Evolutionary conservation across 495 filamentous ascomycete genomes (phyloP).

Genomic region (Daldinia grandis): DNA sequence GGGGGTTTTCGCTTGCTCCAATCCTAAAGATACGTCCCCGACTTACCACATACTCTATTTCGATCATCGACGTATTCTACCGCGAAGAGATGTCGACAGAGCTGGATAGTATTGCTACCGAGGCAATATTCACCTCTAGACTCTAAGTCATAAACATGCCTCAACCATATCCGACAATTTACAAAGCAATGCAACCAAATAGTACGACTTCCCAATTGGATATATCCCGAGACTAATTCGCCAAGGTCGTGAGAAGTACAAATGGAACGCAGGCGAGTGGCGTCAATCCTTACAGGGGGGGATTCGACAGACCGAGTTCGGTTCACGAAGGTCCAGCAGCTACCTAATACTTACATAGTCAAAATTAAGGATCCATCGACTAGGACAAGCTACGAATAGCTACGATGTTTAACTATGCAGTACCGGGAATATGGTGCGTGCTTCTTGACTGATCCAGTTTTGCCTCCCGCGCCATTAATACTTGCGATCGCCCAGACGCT

Average conservation of each 20-base stretch:
- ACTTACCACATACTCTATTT: conserved; percentile 5
- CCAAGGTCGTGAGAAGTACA: not conserved
- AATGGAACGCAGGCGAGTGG: conserved; percentile 16
- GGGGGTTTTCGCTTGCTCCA: conserved; percentile 28
- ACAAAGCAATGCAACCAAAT: not conserved
- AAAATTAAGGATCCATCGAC: conserved; percentile 32
- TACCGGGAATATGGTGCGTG: conserved; percentile 20
- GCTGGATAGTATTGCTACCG: not conserved
- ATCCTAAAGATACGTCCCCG: conserved; percentile 2
- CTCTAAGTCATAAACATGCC: not conserved
- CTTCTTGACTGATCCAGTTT: conserved; percentile 12
- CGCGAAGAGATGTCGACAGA: not conserved
- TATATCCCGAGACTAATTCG: conserved; percentile 10
- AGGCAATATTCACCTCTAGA: not conserved
- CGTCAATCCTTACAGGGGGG: conserved; percentile 22
- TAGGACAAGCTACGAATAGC: conserved; percentile 30
- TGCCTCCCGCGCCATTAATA: conserved; percentile 20
- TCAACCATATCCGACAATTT: not conserved
- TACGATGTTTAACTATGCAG: conserved; percentile 9
- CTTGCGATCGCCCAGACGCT: not conserved
- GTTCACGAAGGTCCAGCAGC: conserved; percentile 15
- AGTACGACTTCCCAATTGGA: not conserved
- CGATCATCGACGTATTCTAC: not conserved
- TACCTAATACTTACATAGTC: conserved; percentile 38
- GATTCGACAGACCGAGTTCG: conserved; percentile 26